These are phyloP conservation scores for Solanum hybrid DNA, from an alignment of 305 asterid genomes.

Conservation along the genomic window DNA sequence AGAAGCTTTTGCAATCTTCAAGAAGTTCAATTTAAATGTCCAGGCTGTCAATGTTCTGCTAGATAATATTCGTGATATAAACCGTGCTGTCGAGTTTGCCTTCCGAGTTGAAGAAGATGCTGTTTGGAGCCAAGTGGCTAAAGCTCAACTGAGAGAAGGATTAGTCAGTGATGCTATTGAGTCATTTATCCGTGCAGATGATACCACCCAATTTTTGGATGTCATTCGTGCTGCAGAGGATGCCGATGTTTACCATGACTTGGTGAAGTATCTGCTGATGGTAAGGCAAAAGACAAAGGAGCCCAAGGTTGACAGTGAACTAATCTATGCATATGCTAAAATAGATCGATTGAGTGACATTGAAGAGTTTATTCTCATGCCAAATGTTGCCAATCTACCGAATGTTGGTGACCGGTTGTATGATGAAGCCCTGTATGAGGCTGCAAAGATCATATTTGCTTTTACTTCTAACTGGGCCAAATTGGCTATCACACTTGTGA, in stretches of 20 bases:
- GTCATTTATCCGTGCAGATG: slow-evolving; percentile 96
- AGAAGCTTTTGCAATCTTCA: slow-evolving; percentile 94
- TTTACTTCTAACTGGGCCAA: slow-evolving; percentile 95
- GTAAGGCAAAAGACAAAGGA: slow-evolving; percentile 94
- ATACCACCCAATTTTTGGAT: slow-evolving; percentile 83
- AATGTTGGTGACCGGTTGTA: slow-evolving; percentile 96
- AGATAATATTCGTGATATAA: slow-evolving; percentile 82
- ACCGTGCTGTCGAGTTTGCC: slow-evolving; percentile 97
- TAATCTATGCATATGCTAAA: slow-evolving; percentile 96
- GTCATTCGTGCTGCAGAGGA: slow-evolving; percentile 89
- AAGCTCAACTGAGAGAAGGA: slow-evolving; percentile 96
- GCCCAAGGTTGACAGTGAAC: slow-evolving; percentile 98
- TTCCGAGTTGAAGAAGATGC: slow-evolving; percentile 98
- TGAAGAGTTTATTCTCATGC: slow-evolving; percentile 96
- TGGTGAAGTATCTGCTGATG: slow-evolving; percentile 94
- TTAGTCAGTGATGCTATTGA: slow-evolving; percentile 96
- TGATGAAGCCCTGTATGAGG: slow-evolving; percentile 91
- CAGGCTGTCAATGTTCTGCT: slow-evolving; percentile 91
- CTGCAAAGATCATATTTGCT: slow-evolving; percentile 91
- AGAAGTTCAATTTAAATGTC: slow-evolving; percentile 94
- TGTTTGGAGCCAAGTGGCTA: slow-evolving; percentile 99
- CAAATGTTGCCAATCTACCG: slow-evolving; percentile 97
- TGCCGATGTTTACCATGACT: slow-evolving; percentile 80
- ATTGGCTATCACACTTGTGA: slow-evolving; percentile 82
- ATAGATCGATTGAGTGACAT: slow-evolving; percentile 88